Percentiles rank a stretch among this genome's conserved stretches.
Evolutionary conservation across 1,284 basidiomycete species (phyloP).

Genomic region (Malassezia furfur): DNA sequence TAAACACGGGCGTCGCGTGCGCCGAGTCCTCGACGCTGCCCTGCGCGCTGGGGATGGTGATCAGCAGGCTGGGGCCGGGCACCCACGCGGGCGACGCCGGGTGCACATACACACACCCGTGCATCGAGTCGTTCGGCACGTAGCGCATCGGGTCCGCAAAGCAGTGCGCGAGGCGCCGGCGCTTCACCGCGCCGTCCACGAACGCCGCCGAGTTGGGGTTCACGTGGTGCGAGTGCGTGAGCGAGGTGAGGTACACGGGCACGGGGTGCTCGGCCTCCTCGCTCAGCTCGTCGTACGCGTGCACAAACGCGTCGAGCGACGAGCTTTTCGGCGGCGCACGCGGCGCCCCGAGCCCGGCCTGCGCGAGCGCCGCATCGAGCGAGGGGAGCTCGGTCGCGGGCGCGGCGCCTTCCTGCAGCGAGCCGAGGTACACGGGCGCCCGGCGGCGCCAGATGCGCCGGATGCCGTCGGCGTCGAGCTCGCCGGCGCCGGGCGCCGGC

Average conservation of each 20-base stretch:
- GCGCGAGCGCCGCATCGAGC: background rate
- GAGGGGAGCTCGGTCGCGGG: background rate
- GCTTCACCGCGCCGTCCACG: constrained; percentile 23
- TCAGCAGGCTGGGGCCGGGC: constrained; percentile 36
- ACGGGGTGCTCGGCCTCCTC: constrained; percentile 24
- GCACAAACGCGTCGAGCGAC: constrained; percentile 31
- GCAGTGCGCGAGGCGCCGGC: constrained; percentile 31
- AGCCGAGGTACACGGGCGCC: constrained; percentile 4
- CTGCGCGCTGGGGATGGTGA: constrained; percentile 30
- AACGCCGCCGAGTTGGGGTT: constrained; percentile 9
- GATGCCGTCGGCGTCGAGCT: constrained; percentile 9
- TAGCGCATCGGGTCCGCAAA: constrained; percentile 35
- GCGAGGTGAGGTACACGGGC: constrained; percentile 30
- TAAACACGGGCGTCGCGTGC: constrained; percentile 27
- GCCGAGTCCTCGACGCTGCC: constrained; percentile 25
- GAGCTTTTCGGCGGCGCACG: constrained; percentile 18
- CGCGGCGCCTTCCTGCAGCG: background rate
- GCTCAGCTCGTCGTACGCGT: constrained; percentile 28
- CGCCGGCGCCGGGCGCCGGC: background rate
- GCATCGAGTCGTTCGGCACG: constrained; percentile 35
- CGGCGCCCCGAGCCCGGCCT: background rate
- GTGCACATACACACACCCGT: constrained; percentile 29
- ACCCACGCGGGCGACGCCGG: constrained; percentile 28
- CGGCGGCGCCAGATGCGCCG: constrained; percentile 12
- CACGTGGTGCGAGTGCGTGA: constrained; percentile 21